These are phyloP conservation scores for Pyrus pyrifolia DNA, from an alignment of 306 rosid species.

Conservation along the genomic window DNA sequence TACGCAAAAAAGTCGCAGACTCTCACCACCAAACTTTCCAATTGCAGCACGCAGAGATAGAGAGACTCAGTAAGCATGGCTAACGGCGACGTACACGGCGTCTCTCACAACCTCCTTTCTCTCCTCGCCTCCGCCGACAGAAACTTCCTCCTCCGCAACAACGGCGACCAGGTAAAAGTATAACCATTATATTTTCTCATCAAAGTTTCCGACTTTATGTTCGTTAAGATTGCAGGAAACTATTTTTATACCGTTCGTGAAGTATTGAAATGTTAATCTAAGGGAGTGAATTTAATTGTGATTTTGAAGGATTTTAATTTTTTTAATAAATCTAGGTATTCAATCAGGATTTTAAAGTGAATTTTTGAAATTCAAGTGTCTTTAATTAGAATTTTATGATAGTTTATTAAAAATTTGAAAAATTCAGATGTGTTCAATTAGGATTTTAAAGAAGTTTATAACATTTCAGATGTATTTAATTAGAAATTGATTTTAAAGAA, in stretches of 20 bases:
- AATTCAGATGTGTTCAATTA: too few relatives aligned
- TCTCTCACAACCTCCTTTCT: slow-evolving; percentile 10
- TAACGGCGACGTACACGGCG: slow-evolving; percentile 3
- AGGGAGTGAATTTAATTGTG: too few relatives aligned
- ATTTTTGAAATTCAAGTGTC: too few relatives aligned
- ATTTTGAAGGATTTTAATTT: too few relatives aligned
- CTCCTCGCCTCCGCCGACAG: slow-evolving; percentile 17
- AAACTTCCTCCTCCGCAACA: slow-evolving; percentile 27
- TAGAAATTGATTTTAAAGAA: too few relatives aligned
- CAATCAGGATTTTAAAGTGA: too few relatives aligned
- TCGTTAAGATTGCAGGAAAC: not conserved
- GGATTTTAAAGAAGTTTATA: too few relatives aligned
- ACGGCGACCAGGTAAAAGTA: slow-evolving; percentile 23
- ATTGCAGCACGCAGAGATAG: not conserved
- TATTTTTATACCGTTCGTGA: not conserved
- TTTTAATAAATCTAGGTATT: too few relatives aligned
- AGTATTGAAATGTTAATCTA: not conserved
- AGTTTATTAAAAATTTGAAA: too few relatives aligned
- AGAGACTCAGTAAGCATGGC: slow-evolving; percentile 6
- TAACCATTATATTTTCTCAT: not conserved
- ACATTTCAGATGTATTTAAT: too few relatives aligned
- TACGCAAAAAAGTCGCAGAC: not conserved
- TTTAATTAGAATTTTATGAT: too few relatives aligned
- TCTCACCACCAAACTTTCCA: not conserved
- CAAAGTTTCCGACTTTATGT: not conserved